Evolutionary conservation across 108 stramenopile species (phyloP).

Genomic region (Nannochloropsis gaditana): DNA sequence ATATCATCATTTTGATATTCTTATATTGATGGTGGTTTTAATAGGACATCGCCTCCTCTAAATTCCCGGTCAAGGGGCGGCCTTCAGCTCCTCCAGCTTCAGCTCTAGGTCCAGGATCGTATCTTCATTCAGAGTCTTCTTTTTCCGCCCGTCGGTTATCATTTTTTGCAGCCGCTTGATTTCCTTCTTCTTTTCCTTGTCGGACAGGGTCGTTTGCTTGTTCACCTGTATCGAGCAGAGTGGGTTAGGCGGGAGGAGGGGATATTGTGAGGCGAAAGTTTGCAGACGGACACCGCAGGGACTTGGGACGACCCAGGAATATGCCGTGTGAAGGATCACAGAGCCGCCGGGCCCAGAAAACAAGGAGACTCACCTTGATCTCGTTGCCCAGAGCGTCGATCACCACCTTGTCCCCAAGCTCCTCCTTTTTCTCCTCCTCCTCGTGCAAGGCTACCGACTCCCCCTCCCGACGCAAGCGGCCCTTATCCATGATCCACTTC

Average conservation of each 20-base stretch:
- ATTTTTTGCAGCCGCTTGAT: constrained; percentile 91
- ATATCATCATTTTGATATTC: too few species aligned
- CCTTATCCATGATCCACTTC: constrained; percentile 85
- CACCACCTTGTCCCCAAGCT: constrained; percentile 83
- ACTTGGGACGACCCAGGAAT: too few species aligned
- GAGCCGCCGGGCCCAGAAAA: too few species aligned
- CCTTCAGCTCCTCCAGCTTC: constrained; percentile 14
- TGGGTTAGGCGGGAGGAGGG: too few species aligned
- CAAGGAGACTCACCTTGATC: constrained; percentile 69
- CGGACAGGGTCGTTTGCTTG: constrained; percentile 91
- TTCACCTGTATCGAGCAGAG: constrained; percentile 23
- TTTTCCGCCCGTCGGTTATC: constrained; percentile 81
- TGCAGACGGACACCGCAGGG: too few species aligned
- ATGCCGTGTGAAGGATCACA: too few species aligned
- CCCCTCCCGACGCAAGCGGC: constrained; percentile 80
- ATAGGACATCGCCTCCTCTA: not conserved
- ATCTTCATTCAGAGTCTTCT: constrained; percentile 89
- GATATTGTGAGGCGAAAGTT: too few species aligned
- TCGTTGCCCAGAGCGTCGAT: constrained; percentile 98
- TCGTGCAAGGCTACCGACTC: constrained; percentile 85
- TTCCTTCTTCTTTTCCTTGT: constrained; percentile 94
- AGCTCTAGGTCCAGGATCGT: not conserved
- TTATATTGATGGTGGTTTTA: too few species aligned
- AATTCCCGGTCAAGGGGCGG: not conserved
- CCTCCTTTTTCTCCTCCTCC: constrained; percentile 67